Conservation (phyloP, 2,329 filamentous ascomycete species). For the Fusarium protoensiforme region DNA sequence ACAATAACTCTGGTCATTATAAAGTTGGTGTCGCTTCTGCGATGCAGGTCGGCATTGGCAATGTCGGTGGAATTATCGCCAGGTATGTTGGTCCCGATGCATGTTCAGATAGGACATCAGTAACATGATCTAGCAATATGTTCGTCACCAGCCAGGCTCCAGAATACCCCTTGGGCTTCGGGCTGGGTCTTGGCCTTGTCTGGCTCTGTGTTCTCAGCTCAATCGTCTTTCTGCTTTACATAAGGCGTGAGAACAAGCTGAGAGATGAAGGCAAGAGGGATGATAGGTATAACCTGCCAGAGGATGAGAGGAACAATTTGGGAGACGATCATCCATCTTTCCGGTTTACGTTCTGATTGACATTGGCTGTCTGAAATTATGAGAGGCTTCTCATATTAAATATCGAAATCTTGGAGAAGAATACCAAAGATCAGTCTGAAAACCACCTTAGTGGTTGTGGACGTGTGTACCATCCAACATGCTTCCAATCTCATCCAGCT, state of each 20-base stretch:
- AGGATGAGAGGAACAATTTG: slow-evolving; percentile 1
- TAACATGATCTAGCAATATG: slow-evolving; percentile 5
- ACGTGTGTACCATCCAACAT: slow-evolving; percentile 30
- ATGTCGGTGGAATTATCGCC: slow-evolving; percentile 4
- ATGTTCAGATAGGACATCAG: neutral
- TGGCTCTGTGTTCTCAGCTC: slow-evolving; percentile 15
- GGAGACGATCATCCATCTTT: slow-evolving; percentile 11
- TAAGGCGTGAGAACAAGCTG: slow-evolving; percentile 11
- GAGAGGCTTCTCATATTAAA: neutral
- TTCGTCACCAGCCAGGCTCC: slow-evolving; percentile 8
- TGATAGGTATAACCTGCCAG: neutral
- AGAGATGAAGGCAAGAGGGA: slow-evolving; percentile 18
- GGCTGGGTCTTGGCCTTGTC: slow-evolving; percentile 7
- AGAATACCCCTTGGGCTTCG: slow-evolving; percentile 11
- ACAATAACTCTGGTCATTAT: slow-evolving; percentile 1
- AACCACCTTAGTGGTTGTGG: neutral
- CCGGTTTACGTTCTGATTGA: slow-evolving; percentile 1
- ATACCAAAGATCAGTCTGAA: neutral
- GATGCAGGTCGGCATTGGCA: neutral
- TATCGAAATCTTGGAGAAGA: neutral
- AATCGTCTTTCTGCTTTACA: slow-evolving; percentile 1
- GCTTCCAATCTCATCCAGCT: slow-evolving; percentile 35
- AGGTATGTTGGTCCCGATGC: neutral
- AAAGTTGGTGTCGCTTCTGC: neutral
- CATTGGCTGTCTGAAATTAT: neutral